Evolutionary conservation across 805 yeast species (phyloP).

Genomic region (Pichia membranifaciens): DNA sequence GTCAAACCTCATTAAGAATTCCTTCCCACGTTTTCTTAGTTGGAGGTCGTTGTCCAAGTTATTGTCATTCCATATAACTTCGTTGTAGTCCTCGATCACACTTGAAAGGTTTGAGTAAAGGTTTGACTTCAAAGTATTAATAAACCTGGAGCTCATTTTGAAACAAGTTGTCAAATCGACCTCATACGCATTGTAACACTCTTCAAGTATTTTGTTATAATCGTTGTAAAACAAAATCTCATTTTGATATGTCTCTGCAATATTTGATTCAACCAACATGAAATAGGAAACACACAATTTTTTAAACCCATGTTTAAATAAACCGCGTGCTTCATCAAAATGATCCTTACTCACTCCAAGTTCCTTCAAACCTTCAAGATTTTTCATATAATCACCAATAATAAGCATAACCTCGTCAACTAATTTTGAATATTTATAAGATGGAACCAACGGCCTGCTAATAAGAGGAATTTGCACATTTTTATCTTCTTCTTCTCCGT

Average conservation of each 20-base stretch:
- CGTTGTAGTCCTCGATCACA: slow-evolving; percentile 17
- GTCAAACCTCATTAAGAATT: slow-evolving; percentile 14
- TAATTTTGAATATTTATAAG: slow-evolving; percentile 19
- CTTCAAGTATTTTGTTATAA: slow-evolving; percentile 23
- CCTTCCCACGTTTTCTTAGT: slow-evolving; percentile 8
- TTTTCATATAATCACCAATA: slow-evolving; percentile 18
- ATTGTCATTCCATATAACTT: slow-evolving; percentile 16
- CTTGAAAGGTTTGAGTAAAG: slow-evolving; percentile 9
- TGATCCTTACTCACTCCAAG: slow-evolving; percentile 11
- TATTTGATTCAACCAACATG: slow-evolving; percentile 22
- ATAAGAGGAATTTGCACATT: neutral
- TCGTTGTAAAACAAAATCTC: slow-evolving; percentile 30
- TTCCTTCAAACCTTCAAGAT: slow-evolving; percentile 16
- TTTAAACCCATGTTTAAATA: slow-evolving; percentile 25
- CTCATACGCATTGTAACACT: slow-evolving; percentile 13
- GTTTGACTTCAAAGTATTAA: slow-evolving; percentile 10
- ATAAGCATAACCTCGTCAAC: slow-evolving; percentile 14
- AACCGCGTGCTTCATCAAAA: slow-evolving; percentile 18
- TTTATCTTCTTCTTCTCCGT: neutral
- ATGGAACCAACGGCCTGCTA: slow-evolving; percentile 4
- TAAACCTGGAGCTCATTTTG: slow-evolving; percentile 20
- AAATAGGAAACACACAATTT: slow-evolving; percentile 24
- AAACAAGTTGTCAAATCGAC: slow-evolving; percentile 20
- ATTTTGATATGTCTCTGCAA: slow-evolving; percentile 19
- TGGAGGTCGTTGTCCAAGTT: slow-evolving; percentile 9